Conservation (phyloP, 2,329 filamentous ascomycete species). For the Lachnellula hyalina region DNA sequence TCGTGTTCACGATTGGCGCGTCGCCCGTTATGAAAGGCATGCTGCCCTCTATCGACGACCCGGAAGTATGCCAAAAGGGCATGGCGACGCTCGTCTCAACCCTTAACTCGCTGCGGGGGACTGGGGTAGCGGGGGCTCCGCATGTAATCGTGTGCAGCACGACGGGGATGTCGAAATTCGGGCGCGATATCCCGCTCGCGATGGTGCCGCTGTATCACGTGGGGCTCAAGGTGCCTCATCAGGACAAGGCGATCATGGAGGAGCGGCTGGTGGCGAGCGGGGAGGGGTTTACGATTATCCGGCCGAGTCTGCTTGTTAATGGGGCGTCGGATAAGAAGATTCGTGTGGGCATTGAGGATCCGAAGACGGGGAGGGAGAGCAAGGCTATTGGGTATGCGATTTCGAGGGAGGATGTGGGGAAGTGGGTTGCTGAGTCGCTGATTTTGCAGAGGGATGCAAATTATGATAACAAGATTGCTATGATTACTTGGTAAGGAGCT, state of each 20-base stretch:
- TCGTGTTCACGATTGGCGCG: not conserved
- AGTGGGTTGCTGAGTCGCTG: slow-evolving; percentile 25
- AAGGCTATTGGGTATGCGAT: slow-evolving; percentile 30
- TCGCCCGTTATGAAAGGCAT: not conserved
- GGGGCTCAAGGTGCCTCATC: slow-evolving; percentile 37
- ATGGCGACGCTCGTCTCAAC: not conserved
- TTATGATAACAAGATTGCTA: not conserved
- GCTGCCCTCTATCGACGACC: not conserved
- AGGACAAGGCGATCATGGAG: slow-evolving; percentile 45
- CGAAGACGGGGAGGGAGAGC: slow-evolving; percentile 6
- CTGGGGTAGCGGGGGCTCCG: not conserved
- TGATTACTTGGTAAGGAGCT: not conserved
- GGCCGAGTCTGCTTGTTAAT: slow-evolving; percentile 25
- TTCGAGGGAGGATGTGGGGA: slow-evolving; percentile 29
- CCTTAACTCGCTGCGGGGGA: not conserved
- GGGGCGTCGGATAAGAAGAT: slow-evolving; percentile 15
- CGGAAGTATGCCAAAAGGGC: not conserved
- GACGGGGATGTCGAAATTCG: slow-evolving; percentile 37
- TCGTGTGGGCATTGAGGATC: not conserved
- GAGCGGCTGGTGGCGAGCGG: slow-evolving; percentile 19
- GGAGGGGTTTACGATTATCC: slow-evolving; percentile 13
- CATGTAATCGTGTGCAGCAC: slow-evolving; percentile 35
- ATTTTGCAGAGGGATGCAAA: not conserved
- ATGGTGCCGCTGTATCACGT: slow-evolving; percentile 39
- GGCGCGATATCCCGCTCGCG: slow-evolving; percentile 38